Percentiles rank a stretch among this genome's conserved stretches.
These are phyloP conservation scores for Aspergillus funiculosus DNA, from an alignment of 495 filamentous ascomycete species.

Conservation along the genomic window DNA sequence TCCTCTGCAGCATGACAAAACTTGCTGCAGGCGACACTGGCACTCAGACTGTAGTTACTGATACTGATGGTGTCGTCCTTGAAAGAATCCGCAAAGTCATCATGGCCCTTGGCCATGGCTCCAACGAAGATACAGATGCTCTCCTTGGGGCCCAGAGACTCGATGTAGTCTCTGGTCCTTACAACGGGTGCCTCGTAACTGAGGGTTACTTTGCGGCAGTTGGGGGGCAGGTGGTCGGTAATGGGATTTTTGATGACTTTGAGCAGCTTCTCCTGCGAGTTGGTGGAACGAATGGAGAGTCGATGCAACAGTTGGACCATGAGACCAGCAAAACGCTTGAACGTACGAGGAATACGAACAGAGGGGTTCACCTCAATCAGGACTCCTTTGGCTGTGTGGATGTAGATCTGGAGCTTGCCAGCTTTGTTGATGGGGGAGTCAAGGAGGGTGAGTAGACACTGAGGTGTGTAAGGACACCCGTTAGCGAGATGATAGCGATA, in stretches of 20 bases:
- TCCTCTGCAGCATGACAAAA: conserved; percentile 99
- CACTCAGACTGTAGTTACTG: conserved; percentile 94
- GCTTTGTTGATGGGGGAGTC: conserved; percentile 99
- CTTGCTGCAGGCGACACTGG: conserved; percentile 96
- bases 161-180: conserved; percentile 81
- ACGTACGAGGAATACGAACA: conserved; percentile 93
- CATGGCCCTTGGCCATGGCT: conserved; percentile 93
- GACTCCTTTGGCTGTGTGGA: conserved; percentile 93
- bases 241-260: conserved; percentile 98
- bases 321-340: conserved; percentile 96
- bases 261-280: conserved; percentile 93
- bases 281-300: conserved; percentile 89
- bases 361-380: conserved; percentile 96
- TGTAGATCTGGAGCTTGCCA: conserved; percentile 94
- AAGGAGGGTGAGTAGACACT: conserved; percentile 96
- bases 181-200: conserved; percentile 87
- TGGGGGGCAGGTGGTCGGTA: conserved; percentile 90
- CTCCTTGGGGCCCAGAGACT: conserved; percentile 68
- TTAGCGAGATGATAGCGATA: conserved; percentile 7
- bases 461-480: conserved; percentile 3
- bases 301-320: conserved; percentile 99
- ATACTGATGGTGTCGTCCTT: conserved; percentile 97
- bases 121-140: conserved; percentile 97
- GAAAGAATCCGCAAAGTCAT: conserved; percentile 90
- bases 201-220: conserved; percentile 94